Evolutionary conservation across 768 basidiomycete genomes (phyloP).

Genomic region (Leucocoprinus sp.): DNA sequence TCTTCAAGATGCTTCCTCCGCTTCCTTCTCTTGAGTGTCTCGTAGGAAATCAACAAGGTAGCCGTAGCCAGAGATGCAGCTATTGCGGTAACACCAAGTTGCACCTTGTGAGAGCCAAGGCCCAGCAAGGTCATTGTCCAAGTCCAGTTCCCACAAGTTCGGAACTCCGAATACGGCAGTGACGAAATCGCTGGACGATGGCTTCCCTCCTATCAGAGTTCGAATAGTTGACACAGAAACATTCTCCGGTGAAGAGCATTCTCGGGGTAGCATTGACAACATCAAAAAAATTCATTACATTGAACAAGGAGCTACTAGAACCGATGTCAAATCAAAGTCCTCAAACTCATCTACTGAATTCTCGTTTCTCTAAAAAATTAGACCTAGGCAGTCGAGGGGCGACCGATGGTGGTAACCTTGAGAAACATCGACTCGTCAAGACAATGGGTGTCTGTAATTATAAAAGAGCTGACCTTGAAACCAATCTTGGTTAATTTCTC

Average conservation of each 20-base stretch:
- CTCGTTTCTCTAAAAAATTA: neutral
- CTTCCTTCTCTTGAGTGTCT: constrained; percentile 35
- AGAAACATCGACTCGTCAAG: neutral
- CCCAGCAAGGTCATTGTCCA: constrained; percentile 24
- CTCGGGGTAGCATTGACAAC: neutral
- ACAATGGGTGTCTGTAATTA: neutral
- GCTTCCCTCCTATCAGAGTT: too few relatives aligned
- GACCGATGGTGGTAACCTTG: constrained; percentile 9
- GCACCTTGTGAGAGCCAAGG: constrained; percentile 48
- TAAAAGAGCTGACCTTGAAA: constrained; percentile 59
- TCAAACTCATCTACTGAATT: neutral
- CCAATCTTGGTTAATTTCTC: constrained; percentile 77
- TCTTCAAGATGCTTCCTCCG: constrained; percentile 49
- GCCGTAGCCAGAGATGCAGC: constrained; percentile 58
- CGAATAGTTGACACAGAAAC: too few relatives aligned
- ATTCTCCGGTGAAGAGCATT: neutral
- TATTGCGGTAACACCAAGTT: constrained; percentile 59
- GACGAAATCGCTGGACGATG: too few relatives aligned
- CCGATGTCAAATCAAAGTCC: constrained; percentile 2
- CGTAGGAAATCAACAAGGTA: constrained; percentile 50
- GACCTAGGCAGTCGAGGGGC: neutral
- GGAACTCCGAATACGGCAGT: neutral
- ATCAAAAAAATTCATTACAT: neutral
- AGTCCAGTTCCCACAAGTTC: neutral
- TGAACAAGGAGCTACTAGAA: constrained; percentile 1